These are phyloP conservation scores for Fusarium pseudocircinatum DNA, from an alignment of 2,329 filamentous ascomycete species.

Conservation along the genomic window DNA sequence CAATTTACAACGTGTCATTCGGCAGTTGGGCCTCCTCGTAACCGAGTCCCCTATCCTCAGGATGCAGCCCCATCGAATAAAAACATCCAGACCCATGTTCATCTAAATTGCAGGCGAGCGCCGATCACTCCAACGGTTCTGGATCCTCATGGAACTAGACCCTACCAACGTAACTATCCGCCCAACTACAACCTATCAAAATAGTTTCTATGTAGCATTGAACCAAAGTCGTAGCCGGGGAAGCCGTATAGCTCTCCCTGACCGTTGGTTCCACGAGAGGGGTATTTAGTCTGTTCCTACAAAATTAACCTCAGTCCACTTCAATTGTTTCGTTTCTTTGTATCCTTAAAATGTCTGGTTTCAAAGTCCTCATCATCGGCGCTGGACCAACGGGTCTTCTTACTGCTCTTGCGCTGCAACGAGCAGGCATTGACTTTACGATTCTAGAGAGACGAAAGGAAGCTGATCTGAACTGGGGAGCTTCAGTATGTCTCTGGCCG, in stretches of 20 bases:
- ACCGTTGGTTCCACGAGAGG: not conserved
- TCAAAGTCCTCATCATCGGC: conserved; percentile 21
- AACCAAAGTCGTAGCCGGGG: not conserved
- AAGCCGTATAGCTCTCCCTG: not conserved
- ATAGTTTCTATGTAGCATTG: not conserved
- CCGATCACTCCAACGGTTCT: conserved; percentile 21
- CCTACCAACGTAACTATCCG: not conserved
- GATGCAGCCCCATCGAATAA: not conserved
- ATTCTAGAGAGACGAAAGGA: conserved; percentile 14
- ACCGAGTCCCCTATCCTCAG: not conserved
- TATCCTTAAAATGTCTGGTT: not conserved
- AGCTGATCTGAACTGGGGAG: conserved; percentile 19
- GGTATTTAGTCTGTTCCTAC: not conserved
- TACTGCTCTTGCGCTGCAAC: conserved; percentile 1
- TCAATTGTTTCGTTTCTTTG: not conserved
- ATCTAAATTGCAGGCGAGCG: conserved; percentile 3
- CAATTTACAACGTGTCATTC: conserved; percentile 13
- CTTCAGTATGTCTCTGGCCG: conserved; percentile 23
- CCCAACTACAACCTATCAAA: not conserved
- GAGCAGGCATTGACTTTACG: conserved; percentile 12
- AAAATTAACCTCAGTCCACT: not conserved
- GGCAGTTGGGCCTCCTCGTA: not conserved
- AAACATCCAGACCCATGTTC: not conserved
- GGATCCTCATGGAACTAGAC: not conserved
- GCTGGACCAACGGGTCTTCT: conserved; percentile 19